Conservation (phyloP, 2,329 filamentous ascomycete species). For the Furcasterigmium sp. region DNA sequence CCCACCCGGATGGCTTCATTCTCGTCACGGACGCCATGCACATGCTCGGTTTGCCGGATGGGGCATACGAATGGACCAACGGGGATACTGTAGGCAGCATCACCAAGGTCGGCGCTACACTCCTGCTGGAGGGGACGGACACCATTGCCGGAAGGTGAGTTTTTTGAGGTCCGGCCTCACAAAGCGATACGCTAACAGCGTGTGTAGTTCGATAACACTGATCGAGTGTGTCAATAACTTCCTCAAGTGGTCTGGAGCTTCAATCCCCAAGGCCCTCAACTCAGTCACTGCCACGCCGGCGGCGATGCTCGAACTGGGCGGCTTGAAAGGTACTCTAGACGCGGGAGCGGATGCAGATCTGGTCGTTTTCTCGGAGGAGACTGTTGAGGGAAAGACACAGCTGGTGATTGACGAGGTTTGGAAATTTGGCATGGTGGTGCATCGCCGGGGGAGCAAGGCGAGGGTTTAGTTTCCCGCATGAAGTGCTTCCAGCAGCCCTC, state of each 20-base stretch:
- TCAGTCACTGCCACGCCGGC: conserved; percentile 75
- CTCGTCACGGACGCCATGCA: conserved; percentile 93
- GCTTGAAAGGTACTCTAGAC: conserved; percentile 60
- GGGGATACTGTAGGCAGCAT: conserved; percentile 52
- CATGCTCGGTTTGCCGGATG: conserved; percentile 77
- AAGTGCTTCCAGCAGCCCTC: too few species aligned
- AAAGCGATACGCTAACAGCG: conserved; percentile 1
- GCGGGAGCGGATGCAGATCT: conserved; percentile 64
- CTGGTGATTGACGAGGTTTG: conserved; percentile 70
- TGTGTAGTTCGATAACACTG: conserved; percentile 59
- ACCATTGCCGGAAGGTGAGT: conserved; percentile 71
- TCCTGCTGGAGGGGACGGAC: conserved; percentile 73
- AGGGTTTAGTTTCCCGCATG: too few species aligned
- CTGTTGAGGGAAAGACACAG: conserved; percentile 36
- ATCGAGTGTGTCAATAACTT: conserved; percentile 82
- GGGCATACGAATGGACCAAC: conserved; percentile 82
- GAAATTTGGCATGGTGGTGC: conserved; percentile 65
- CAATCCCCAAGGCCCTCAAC: conserved; percentile 62
- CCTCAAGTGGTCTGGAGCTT: conserved; percentile 65
- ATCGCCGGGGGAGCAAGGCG: conserved; percentile 12
- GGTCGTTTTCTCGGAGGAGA: conserved; percentile 58
- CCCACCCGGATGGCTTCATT: conserved; percentile 78
- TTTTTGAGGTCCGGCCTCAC: neutral
- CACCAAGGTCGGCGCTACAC: conserved; percentile 64
- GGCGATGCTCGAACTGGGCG: conserved; percentile 64